Evolutionary conservation across 2,329 filamentous ascomycete species (phyloP).

Genomic region (Coleophoma eucalyptorum): DNA sequence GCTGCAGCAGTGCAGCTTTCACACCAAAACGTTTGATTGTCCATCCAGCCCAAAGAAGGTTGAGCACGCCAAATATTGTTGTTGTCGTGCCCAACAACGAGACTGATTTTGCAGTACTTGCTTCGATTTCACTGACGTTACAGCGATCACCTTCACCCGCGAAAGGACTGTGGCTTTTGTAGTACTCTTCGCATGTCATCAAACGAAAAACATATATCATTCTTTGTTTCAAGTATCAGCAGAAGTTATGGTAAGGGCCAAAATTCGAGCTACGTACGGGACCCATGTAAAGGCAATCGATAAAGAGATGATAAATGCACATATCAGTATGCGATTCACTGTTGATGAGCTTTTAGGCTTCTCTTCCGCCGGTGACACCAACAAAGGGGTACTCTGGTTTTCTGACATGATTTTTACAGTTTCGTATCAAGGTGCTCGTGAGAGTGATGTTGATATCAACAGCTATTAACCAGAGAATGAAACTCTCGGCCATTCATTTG

Average conservation of each 20-base stretch:
- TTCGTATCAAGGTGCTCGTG: too few species aligned
- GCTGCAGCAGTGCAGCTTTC: constrained; percentile 55
- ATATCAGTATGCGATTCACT: background rate
- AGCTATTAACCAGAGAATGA: background rate
- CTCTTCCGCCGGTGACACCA: background rate
- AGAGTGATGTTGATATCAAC: background rate
- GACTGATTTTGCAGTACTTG: constrained; percentile 58
- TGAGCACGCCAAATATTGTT: constrained; percentile 63
- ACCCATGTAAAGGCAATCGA: background rate
- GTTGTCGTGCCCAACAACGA: constrained; percentile 65
- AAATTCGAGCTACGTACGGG: background rate
- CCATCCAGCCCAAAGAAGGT: constrained; percentile 65
- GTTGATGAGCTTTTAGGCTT: background rate
- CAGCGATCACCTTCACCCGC: constrained; percentile 50
- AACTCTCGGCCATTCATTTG: too few species aligned
- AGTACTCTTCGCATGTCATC: constrained; percentile 71
- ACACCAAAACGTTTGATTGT: constrained; percentile 64
- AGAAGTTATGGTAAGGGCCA: background rate
- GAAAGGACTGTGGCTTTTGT: constrained; percentile 50
- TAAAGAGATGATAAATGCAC: background rate
- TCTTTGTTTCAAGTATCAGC: background rate
- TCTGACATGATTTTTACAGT: background rate
- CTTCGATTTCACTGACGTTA: constrained; percentile 56
- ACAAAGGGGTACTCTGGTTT: background rate
- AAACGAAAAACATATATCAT: constrained; percentile 63